Percentiles rank a stretch among this genome's conserved stretches.
Evolutionary conservation across 106 monocot species (phyloP).

Genomic region (Dendrobium officinale): DNA sequence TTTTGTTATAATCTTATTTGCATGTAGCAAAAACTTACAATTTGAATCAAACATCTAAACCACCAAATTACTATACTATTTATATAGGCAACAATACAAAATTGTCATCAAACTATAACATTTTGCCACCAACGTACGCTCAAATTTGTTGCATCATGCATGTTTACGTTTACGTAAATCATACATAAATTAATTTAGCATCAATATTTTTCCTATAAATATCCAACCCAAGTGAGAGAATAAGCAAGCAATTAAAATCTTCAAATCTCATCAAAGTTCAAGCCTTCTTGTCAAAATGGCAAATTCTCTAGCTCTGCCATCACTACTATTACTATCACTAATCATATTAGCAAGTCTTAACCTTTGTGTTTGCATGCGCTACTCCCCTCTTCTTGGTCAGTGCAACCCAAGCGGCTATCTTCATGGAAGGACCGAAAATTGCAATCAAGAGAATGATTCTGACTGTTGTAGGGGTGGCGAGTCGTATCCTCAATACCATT

Average conservation of each 20-base stretch:
- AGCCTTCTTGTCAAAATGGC: neutral
- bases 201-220: neutral
- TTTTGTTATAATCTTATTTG: no score
- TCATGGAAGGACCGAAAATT: slow-evolving; percentile 3
- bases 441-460: slow-evolving; percentile 20
- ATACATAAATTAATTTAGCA: neutral
- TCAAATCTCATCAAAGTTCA: neutral
- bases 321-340: neutral
- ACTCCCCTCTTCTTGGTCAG: neutral
- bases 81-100: neutral
- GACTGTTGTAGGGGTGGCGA: slow-evolving; percentile 15
- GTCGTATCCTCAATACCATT: slow-evolving; percentile 25
- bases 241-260: neutral
- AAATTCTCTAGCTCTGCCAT: neutral
- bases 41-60: no score
- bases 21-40: no score
- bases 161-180: neutral
- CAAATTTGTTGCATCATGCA: neutral
- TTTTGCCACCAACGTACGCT: neutral
- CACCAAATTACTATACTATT: no score
- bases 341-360: neutral
- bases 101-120: neutral
- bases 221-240: neutral
- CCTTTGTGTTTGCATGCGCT: neutral
- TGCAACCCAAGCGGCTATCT: slow-evolving; percentile 16